phyloP scores from a whole-genome alignment of 305 asterid species.

The Fraxinus baroniana region DNA sequence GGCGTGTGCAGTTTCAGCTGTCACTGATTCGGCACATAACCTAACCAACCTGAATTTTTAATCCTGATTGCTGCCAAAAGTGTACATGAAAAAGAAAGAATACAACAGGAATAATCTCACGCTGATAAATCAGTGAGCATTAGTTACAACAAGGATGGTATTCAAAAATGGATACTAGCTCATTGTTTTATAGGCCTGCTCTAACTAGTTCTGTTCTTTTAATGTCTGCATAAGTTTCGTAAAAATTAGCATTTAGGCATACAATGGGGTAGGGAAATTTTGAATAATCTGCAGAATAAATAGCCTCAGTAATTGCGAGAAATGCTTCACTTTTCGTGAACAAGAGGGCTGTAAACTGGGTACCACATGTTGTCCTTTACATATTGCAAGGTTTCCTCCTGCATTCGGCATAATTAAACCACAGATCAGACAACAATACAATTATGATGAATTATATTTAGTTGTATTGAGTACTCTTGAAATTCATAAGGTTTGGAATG shows the following conservation, averaged over 20 bases:
- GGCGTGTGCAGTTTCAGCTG: neutral
- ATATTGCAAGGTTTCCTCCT: constrained; percentile 69
- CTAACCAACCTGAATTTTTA: neutral
- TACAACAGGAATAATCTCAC: neutral
- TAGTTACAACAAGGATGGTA: constrained; percentile 12
- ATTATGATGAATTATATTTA: neutral
- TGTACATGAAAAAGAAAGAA: neutral
- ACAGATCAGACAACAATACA: neutral
- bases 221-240: constrained; percentile 21
- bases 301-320: neutral
- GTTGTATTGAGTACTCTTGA: neutral
- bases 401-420: constrained; percentile 33
- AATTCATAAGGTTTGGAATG: neutral
- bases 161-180: constrained; percentile 4
- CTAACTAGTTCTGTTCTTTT: constrained; percentile 15
- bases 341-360: constrained; percentile 92
- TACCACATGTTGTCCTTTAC: constrained; percentile 85
- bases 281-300: constrained; percentile 18
- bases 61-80: neutral
- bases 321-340: constrained; percentile 76
- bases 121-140: neutral
- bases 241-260: constrained; percentile 18
- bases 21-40: neutral
- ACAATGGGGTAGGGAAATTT: constrained; percentile 32
- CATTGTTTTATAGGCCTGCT: constrained; percentile 18